Conservation (phyloP, 2,329 filamentous ascomycete genomes). For the Exserohilum rostratum region DNA sequence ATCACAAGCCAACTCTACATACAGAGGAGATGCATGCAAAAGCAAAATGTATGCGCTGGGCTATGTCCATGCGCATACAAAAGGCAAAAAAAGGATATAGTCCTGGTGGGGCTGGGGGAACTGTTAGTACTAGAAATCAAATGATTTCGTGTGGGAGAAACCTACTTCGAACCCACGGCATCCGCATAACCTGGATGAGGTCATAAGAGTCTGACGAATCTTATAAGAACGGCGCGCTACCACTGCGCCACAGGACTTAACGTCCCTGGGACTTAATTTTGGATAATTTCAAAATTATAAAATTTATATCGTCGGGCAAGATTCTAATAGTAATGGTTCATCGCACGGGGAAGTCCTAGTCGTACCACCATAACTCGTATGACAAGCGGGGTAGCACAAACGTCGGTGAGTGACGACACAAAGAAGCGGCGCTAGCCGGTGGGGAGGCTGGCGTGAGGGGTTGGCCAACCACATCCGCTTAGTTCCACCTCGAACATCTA, state of each 20-base stretch:
- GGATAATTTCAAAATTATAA: constrained; percentile 4
- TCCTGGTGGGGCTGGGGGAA: constrained; percentile 15
- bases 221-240: constrained; percentile 59
- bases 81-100: constrained; percentile 12
- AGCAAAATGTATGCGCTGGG: background rate
- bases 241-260: constrained; percentile 54
- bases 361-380: background rate
- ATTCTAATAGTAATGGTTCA: too few species aligned
- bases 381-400: constrained; percentile 12
- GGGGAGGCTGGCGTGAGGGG: constrained; percentile 13
- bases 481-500: constrained; percentile 10
- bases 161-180: constrained; percentile 51
- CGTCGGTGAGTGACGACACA: constrained; percentile 16
- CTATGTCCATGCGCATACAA: background rate
- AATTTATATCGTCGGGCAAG: background rate
- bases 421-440: constrained; percentile 7
- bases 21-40: background rate
- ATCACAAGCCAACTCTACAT: too few species aligned
- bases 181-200: constrained; percentile 51
- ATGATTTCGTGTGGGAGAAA: background rate
- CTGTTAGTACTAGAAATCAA: constrained; percentile 11
- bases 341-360: background rate
- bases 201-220: constrained; percentile 45
- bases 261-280: constrained; percentile 25
- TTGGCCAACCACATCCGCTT: constrained; percentile 21